A percentile compares a stretch with the other conserved stretches of the same genome.
Evolutionary conservation across 306 rosid genomes (phyloP).

Genomic region (Castanea crenata): DNA sequence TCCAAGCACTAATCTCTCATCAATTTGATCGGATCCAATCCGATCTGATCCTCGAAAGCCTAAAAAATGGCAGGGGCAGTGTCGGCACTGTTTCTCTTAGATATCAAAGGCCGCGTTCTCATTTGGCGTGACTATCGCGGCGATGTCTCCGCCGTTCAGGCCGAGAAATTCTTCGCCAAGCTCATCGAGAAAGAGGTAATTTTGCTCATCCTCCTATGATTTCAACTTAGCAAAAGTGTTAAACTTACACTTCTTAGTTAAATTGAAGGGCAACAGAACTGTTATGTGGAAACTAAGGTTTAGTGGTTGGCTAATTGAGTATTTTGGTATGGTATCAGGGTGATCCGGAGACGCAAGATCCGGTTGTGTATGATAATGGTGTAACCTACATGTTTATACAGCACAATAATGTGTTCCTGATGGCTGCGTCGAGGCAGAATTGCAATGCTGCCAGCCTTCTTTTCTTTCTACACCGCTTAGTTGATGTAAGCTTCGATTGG

Average conservation of each 20-base stretch:
- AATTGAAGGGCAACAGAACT: too few relatives aligned
- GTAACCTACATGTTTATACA: slow-evolving; percentile 92
- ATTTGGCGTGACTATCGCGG: slow-evolving; percentile 99
- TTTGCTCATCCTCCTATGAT: background rate
- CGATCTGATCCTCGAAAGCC: slow-evolving; percentile 18
- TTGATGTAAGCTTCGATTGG: slow-evolving; percentile 64
- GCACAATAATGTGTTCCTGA: slow-evolving; percentile 89
- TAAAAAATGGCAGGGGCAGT: slow-evolving; percentile 85
- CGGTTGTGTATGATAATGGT: slow-evolving; percentile 82
- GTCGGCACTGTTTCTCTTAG: slow-evolving; percentile 95
- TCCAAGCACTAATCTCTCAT: background rate
- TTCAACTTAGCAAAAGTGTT: background rate
- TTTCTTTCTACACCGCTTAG: slow-evolving; percentile 84
- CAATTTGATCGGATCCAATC: slow-evolving; percentile 38
- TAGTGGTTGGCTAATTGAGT: background rate
- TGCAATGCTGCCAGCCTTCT: slow-evolving; percentile 98
- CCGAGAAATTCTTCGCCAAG: slow-evolving; percentile 98
- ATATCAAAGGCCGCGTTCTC: slow-evolving; percentile 99
- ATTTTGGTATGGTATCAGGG: slow-evolving; percentile 53
- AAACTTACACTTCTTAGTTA: too few relatives aligned
- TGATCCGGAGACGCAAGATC: slow-evolving; percentile 93
- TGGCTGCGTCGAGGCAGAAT: slow-evolving; percentile 90
- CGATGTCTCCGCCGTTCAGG: slow-evolving; percentile 88
- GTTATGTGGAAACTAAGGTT: background rate
- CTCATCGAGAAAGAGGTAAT: slow-evolving; percentile 91